Base-by-base conservation (phyloP, 805 yeast genomes). In the Isabelozyma heimii region DNA sequence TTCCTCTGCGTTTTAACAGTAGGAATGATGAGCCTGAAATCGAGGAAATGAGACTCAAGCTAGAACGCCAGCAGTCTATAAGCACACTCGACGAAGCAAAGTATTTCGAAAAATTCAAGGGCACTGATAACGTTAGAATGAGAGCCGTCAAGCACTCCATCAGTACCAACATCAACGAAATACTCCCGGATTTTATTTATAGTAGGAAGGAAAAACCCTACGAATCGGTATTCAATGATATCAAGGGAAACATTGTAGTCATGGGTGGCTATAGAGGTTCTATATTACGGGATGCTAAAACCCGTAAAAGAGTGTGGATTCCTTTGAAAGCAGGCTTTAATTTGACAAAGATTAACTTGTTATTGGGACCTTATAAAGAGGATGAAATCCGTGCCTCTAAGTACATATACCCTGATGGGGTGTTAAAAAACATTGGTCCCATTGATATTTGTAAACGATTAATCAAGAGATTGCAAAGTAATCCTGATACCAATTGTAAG, bases 231-330 rank as follows among this genome's bases (percentile, higher is more conserved):
- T 86, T 75, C 74, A 77, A 79, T 50, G 79, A 79, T 24, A 56
- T 90, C 1, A 84, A 83, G 17, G 97, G 97, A 4, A 91, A 91
- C 59, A 76, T 91, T 1, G 80, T 91, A 2, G 73, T 91, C 1
- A 50, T 91, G 65, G 97, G 97, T 5, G 97, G 97, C 0, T 91
- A 87, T 65, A 74, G 97, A 57, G 97, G 97, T 2, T 82, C 90
- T 42, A 80, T 86, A 5, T 67, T 91, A 46, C 65, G 92, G 41
- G 94, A 89, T 58, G 60, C 80, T 0, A 69, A 70, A 10, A 85
- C 96, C 0, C 66, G 74, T 12, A 80, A 84, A 51, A 72, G 92
- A 46, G 79, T 87, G 1, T 91, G 97, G 97, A 81, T 91, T 39
- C 97, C 97, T 0, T 61, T 87, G 5, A 86, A 87, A 57, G 97